Percentiles rank a stretch among this genome's conserved stretches.
These are phyloP conservation scores for Smallanthus sonchifolius DNA, from an alignment of 129 eudicot species.

Conservation along the genomic window DNA sequence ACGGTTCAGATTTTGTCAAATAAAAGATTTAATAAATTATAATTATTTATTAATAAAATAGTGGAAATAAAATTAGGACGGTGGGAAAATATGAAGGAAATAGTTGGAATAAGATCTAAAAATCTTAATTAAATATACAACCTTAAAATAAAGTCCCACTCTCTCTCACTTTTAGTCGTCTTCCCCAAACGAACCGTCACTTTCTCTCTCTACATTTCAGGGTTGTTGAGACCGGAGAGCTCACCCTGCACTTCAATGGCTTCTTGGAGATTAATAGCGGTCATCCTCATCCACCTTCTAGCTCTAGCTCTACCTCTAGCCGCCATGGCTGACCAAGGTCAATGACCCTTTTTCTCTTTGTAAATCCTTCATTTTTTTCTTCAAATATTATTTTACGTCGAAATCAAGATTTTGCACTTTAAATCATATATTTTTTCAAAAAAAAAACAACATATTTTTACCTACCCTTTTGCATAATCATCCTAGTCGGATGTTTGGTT, in stretches of 20 bases:
- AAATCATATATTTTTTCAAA: neutral
- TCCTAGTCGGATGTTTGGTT: neutral
- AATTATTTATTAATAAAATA: neutral
- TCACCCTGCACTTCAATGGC: slow-evolving; percentile 20
- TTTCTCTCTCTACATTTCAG: slow-evolving; percentile 13
- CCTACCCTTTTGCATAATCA: slow-evolving; percentile 4
- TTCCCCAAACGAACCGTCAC: neutral
- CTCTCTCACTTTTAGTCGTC: neutral
- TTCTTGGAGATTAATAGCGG: slow-evolving; percentile 29
- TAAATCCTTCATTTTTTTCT: slow-evolving; percentile 1
- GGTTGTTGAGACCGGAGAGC: neutral
- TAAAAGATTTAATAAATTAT: too few relatives aligned
- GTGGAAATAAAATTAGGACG: neutral
- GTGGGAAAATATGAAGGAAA: neutral
- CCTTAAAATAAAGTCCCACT: slow-evolving; percentile 4
- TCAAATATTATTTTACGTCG: neutral
- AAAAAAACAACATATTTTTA: neutral
- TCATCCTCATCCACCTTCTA: slow-evolving; percentile 17
- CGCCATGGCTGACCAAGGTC: slow-evolving; percentile 52
- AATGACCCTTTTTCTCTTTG: slow-evolving; percentile 3
- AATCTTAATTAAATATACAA: neutral
- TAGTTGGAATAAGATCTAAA: neutral
- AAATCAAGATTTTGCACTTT: neutral
- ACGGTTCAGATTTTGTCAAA: too few relatives aligned
- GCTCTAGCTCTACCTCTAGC: slow-evolving; percentile 31